A percentile compares a stretch with the other conserved stretches of the same genome.
Conservation (phyloP, 192 early-diverging fungal genomes). For the Coemansia sp. region DNA sequence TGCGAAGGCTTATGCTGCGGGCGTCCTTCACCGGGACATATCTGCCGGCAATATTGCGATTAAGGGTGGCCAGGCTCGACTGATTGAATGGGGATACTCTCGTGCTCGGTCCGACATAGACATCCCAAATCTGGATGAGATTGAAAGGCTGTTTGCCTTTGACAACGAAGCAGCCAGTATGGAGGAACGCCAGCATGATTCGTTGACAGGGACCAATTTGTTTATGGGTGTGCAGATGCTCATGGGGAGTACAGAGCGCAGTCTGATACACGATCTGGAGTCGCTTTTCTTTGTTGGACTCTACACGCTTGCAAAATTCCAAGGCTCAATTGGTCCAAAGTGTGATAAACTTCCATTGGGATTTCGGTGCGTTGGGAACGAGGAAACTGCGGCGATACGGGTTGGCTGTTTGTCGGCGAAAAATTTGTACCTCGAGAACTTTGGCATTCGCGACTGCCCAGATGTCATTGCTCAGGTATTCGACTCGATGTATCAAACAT, state of each 20-base stretch:
- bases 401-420: not conserved
- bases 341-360: not conserved
- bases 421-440: not conserved
- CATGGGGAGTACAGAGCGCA: not conserved
- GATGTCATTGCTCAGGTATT: not conserved
- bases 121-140: not conserved
- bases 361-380: not conserved
- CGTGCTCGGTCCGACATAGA: not conserved
- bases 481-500: not conserved
- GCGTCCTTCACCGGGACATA: constrained; percentile 27
- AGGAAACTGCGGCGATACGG: not conserved
- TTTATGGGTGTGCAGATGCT: constrained; percentile 18
- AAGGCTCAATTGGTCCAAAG: not conserved
- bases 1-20: constrained; percentile 1
- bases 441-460: not conserved
- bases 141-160: not conserved
- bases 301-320: not conserved
- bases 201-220: not conserved
- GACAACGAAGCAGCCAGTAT: not conserved
- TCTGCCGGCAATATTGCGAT: constrained; percentile 25
- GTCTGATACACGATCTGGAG: constrained; percentile 17
- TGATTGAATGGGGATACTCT: constrained; percentile 27
- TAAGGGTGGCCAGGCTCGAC: not conserved
- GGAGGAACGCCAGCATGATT: not conserved
- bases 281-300: constrained; percentile 18